A percentile compares a stretch with the other conserved stretches of the same genome.
These are phyloP conservation scores for Pyrrhoderma noxium DNA, from an alignment of 1,284 basidiomycete genomes.

Conservation along the genomic window DNA sequence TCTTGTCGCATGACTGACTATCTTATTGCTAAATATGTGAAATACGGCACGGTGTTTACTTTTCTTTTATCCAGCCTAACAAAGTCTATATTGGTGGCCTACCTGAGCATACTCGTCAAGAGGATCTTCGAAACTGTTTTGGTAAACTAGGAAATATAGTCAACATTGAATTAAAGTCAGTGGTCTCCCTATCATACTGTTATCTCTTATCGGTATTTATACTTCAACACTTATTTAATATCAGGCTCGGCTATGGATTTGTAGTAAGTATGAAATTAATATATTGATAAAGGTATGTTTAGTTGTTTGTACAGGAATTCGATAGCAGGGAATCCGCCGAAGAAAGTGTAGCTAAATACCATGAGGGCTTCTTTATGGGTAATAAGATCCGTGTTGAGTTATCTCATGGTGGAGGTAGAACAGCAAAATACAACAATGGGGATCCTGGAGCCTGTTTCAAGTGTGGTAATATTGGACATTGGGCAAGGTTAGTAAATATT, in stretches of 20 bases:
- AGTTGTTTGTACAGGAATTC: slow-evolving; percentile 54
- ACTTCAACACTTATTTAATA: slow-evolving; percentile 15
- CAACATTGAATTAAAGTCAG: slow-evolving; percentile 77
- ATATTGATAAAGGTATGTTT: background rate
- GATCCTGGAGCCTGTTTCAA: slow-evolving; percentile 82
- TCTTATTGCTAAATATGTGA: slow-evolving; percentile 31
- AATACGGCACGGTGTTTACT: slow-evolving; percentile 49
- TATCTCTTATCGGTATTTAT: background rate
- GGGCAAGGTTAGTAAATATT: slow-evolving; percentile 62
- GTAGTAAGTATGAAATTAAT: slow-evolving; percentile 47
- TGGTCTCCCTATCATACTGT: slow-evolving; percentile 23
- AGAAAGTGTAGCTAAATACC: slow-evolving; percentile 76
- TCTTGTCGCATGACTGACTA: background rate
- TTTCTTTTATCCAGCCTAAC: slow-evolving; percentile 69
- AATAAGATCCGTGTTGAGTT: slow-evolving; percentile 81
- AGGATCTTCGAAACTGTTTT: slow-evolving; percentile 77
- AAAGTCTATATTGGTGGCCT: slow-evolving; percentile 85
- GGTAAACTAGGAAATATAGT: slow-evolving; percentile 73
- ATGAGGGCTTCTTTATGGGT: slow-evolving; percentile 83
- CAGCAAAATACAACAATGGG: slow-evolving; percentile 58
- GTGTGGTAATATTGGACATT: slow-evolving; percentile 75
- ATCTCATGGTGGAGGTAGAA: slow-evolving; percentile 72
- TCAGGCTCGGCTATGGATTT: slow-evolving; percentile 75
- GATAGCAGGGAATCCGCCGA: slow-evolving; percentile 71
- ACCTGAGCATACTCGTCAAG: slow-evolving; percentile 74